Percentiles rank a stretch among this genome's conserved stretches.
These are phyloP conservation scores for Aurantiochytrium sp. DNA, from an alignment of 108 stramenopile genomes.

Conservation along the genomic window DNA sequence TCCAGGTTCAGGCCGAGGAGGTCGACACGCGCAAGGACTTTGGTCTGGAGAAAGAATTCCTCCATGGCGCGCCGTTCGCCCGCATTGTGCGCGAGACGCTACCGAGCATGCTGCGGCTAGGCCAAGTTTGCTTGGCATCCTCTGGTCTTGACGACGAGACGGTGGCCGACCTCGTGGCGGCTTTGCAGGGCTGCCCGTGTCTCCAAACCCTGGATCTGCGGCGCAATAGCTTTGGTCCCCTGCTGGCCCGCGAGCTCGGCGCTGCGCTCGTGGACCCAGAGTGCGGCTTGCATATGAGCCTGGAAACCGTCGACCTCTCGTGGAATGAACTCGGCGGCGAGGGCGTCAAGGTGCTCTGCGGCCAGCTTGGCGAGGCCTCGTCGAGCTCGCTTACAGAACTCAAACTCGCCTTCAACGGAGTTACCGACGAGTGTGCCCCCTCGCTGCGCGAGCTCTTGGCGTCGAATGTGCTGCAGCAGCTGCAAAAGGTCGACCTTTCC, in stretches of 20 bases:
- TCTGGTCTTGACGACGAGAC: background rate
- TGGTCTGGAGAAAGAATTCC: background rate
- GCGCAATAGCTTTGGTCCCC: background rate
- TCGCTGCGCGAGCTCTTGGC: background rate
- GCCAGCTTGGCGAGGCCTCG: background rate
- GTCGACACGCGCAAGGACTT: background rate
- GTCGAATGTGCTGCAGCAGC: background rate
- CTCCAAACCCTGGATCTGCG: background rate
- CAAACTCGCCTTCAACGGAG: background rate
- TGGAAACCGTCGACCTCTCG: background rate
- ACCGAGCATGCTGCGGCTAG: background rate
- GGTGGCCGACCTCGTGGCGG: background rate
- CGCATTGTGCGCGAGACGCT: background rate
- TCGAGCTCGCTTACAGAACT: background rate
- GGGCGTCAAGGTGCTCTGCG: background rate
- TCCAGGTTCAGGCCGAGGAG: background rate
- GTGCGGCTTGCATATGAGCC: too few relatives aligned
- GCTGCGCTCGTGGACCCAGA: background rate
- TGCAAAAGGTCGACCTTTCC: background rate
- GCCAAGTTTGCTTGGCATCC: background rate
- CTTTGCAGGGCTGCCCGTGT: background rate
- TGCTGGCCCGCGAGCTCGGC: background rate
- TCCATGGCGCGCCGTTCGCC: background rate
- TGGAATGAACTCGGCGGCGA: slow-evolving; percentile 12
- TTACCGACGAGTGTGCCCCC: background rate